Evolutionary conservation across 2,329 filamentous ascomycete genomes (phyloP).

Genomic region (Penicillium sp.): DNA sequence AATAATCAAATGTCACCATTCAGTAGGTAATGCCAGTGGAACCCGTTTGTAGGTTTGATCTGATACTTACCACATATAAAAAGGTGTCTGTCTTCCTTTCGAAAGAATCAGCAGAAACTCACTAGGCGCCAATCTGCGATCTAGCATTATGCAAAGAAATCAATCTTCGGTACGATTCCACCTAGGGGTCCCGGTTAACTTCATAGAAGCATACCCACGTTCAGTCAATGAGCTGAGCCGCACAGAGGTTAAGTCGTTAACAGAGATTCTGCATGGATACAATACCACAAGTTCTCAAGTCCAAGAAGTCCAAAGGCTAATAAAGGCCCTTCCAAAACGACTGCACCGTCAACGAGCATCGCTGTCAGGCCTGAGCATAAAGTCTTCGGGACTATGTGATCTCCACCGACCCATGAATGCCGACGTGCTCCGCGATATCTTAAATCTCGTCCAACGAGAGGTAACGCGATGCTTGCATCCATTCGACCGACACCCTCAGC

Average conservation of each 20-base stretch:
- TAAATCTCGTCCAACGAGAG: slow-evolving; percentile 24
- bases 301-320: slow-evolving; percentile 8
- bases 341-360: slow-evolving; percentile 2
- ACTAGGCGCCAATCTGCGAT: not conserved
- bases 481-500: slow-evolving; percentile 19
- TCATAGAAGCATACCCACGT: slow-evolving; percentile 15
- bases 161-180: not conserved
- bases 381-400: slow-evolving; percentile 15
- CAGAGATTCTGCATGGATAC: slow-evolving; percentile 15
- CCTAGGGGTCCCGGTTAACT: not conserved
- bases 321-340: slow-evolving; percentile 18
- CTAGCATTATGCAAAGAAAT: not conserved
- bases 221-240: slow-evolving; percentile 20
- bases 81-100: not conserved
- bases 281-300: slow-evolving; percentile 15
- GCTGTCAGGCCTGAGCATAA: not conserved
- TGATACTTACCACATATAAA: not conserved
- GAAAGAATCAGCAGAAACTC: not conserved
- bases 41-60: not conserved
- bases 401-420: slow-evolving; percentile 26
- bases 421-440: slow-evolving; percentile 21
- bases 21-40: not conserved
- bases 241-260: slow-evolving; percentile 23
- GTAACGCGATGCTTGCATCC: slow-evolving; percentile 23
- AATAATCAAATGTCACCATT: no score